Evolutionary conservation across 257 asterid species (phyloP), one percentile per base, ranked within the genome.

Genomic region (Solanum arcanum): DNA sequence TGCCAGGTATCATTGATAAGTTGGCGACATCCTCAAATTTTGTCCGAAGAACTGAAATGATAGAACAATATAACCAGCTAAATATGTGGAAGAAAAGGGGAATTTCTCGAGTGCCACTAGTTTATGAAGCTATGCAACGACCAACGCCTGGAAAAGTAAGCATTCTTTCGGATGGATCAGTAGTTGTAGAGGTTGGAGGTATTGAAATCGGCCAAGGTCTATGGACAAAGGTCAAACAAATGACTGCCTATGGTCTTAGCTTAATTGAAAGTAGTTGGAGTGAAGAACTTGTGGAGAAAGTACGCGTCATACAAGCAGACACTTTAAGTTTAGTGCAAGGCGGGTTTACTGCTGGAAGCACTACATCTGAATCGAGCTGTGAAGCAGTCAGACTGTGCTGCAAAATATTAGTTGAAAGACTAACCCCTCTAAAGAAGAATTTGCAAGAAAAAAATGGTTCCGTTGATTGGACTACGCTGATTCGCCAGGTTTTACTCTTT

Each of bases 201-300:
- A 90, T 94, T 85, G 98, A 95, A 62, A 37, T 95, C 42, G 98
- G 98, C 13, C 98, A 95, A 86, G 98, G 98, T 87, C 94, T 95
- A 35, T 93, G 93, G 94, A 95, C 98, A 14, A 95, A 95, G 92
- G 98, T 94, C 37, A 93, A 89, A 75, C 96, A 95, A 86, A 93
- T 90, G 86, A 87, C 98, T 7, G 98, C 96, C 11, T 93, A 92
- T 88, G 95, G 92, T 81, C 92, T 95, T 41, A 84, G 97, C 89
- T 88, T 73, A 35, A 86, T 93, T 70, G 87, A 88, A 85, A 91
- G 95, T 86, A 92, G 88, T 87, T 94, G 92, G 49, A 89, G 88
- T 9, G 92, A 91, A 86, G 90, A 90, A 27, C 88, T 95, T 21
- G 91, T 93, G 76, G 95, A 93, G 73, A 95, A 92, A 90, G 86